A percentile compares a stretch with the other conserved stretches of the same genome.
Evolutionary conservation across 2,329 filamentous ascomycete species (phyloP).

Genomic region (Cordyceps militaris): DNA sequence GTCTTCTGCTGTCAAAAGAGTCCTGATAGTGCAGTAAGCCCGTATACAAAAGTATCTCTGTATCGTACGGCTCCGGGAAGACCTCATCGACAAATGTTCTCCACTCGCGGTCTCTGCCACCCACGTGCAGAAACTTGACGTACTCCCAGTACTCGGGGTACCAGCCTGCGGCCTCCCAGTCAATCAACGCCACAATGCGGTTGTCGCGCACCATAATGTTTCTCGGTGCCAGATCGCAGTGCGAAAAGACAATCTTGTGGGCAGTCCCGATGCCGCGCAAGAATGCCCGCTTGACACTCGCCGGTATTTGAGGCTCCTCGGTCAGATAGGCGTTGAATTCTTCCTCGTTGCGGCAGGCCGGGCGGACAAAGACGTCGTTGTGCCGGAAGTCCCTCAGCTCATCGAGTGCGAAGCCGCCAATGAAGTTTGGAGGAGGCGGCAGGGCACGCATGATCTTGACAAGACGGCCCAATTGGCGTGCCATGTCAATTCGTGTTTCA

Average conservation of each 20-base stretch:
- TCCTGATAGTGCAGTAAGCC: neutral
- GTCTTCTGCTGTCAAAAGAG: too few relatives aligned
- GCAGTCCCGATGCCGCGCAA: neutral
- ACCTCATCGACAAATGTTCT: neutral
- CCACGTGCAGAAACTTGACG: constrained; percentile 17
- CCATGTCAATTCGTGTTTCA: neutral
- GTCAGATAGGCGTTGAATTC: neutral
- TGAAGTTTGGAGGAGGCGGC: neutral
- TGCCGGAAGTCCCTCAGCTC: too few relatives aligned
- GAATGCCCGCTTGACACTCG: constrained; percentile 7
- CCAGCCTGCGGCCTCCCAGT: constrained; percentile 39
- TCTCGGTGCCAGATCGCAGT: constrained; percentile 37
- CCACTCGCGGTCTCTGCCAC: neutral
- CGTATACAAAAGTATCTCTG: neutral
- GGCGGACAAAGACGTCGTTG: neutral
- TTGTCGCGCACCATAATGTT: constrained; percentile 34
- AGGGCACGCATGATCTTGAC: neutral
- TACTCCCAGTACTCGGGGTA: constrained; percentile 32
- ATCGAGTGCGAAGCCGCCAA: constrained; percentile 5
- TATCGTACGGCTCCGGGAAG: neutral
- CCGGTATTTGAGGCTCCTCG: neutral
- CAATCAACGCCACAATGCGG: constrained; percentile 33
- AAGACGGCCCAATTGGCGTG: neutral
- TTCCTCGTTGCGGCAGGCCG: constrained; percentile 5
- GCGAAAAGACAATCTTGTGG: constrained; percentile 35